phyloP scores from a whole-genome alignment of 2,329 filamentous ascomycete genomes.

The Knufia petricola region DNA sequence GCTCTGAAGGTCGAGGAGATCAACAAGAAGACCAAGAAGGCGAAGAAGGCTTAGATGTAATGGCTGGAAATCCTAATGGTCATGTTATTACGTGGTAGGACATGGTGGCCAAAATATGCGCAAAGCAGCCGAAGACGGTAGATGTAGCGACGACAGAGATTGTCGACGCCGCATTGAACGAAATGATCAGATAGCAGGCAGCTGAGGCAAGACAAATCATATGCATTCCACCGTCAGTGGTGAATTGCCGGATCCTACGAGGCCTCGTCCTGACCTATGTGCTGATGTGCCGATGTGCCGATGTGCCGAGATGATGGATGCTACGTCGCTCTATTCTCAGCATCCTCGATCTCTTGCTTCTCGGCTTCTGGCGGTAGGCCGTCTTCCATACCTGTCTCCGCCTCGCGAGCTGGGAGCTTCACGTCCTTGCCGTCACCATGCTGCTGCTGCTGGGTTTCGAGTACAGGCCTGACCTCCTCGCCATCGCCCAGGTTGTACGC shows the following conservation, averaged over 20 bases:
- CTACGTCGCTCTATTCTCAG: too few species aligned
- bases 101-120: background rate
- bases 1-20: slow-evolving; percentile 22
- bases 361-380: too few species aligned
- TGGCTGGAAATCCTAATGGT: background rate
- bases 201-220: background rate
- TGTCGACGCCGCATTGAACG: background rate
- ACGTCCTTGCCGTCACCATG: background rate
- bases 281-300: too few species aligned
- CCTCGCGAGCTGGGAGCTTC: too few species aligned
- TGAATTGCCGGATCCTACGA: too few species aligned
- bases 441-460: background rate
- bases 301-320: too few species aligned
- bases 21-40: slow-evolving; percentile 24
- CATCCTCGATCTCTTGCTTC: too few species aligned
- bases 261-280: too few species aligned
- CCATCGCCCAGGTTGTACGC: slow-evolving; percentile 25
- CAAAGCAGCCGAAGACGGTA: background rate
- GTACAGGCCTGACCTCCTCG: background rate
- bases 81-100: background rate
- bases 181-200: background rate
- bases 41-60: slow-evolving; percentile 9
- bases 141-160: background rate
- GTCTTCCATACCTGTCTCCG: too few species aligned
- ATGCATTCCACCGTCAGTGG: background rate